A percentile compares a stretch with the other conserved stretches of the same genome.
Evolutionary conservation across 2,329 filamentous ascomycete genomes (phyloP).

Genomic region (Coleophoma eucalyptorum): DNA sequence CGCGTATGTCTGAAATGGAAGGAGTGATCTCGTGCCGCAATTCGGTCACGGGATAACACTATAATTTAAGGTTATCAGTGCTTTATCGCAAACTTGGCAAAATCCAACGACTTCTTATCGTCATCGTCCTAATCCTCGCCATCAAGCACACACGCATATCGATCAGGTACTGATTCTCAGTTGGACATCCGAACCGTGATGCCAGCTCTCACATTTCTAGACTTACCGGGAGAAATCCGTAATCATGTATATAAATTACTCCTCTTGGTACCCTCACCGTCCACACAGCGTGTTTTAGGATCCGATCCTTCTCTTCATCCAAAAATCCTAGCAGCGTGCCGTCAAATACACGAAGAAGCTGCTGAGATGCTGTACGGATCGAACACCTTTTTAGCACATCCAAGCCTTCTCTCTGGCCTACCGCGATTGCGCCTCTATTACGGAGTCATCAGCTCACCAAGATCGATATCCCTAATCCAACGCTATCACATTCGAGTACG

Average conservation of each 20-base stretch:
- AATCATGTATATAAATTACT: slow-evolving; percentile 48
- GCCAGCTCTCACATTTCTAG: slow-evolving; percentile 15
- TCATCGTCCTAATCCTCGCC: not conserved
- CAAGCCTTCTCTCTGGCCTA: slow-evolving; percentile 36
- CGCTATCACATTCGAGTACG: slow-evolving; percentile 41
- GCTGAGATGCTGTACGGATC: slow-evolving; percentile 40
- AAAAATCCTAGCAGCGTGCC: slow-evolving; percentile 17
- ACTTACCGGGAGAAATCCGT: slow-evolving; percentile 55
- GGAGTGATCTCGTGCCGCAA: no score
- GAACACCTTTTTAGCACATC: slow-evolving; percentile 46
- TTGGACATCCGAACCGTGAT: slow-evolving; percentile 3
- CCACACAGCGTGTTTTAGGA: slow-evolving; percentile 9
- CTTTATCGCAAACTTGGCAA: not conserved
- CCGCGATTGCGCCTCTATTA: slow-evolving; percentile 35
- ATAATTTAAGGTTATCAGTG: not conserved
- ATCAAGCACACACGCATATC: not conserved
- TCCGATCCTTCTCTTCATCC: slow-evolving; percentile 25
- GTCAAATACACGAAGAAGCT: slow-evolving; percentile 17
- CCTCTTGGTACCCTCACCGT: slow-evolving; percentile 19
- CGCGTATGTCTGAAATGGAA: no score
- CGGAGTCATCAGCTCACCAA: slow-evolving; percentile 28
- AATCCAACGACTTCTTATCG: not conserved
- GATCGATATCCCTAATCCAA: slow-evolving; percentile 30
- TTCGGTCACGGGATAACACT: not conserved
- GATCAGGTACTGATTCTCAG: no score